Conservation (phyloP, 2,329 filamentous ascomycete genomes). For the Xylariaceae sp. region DNA sequence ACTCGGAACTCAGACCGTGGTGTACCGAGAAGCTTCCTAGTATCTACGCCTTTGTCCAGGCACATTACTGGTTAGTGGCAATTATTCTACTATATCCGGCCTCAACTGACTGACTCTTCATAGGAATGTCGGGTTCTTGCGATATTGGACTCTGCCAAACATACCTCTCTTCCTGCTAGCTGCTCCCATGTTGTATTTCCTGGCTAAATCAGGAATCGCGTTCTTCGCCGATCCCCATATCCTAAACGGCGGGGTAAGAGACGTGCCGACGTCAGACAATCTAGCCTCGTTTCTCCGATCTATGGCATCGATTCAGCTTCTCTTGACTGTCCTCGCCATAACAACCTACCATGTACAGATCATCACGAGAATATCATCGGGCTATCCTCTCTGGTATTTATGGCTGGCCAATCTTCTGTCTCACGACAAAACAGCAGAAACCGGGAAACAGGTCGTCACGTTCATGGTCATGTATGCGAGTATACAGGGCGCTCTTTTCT, state of each 20-base stretch:
- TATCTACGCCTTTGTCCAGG: slow-evolving; percentile 87
- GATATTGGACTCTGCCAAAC: slow-evolving; percentile 86
- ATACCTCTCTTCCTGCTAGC: slow-evolving; percentile 83
- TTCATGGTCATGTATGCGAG: slow-evolving; percentile 77
- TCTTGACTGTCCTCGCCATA: slow-evolving; percentile 65
- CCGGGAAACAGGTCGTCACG: slow-evolving; percentile 43
- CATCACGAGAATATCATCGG: slow-evolving; percentile 81
- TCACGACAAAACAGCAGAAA: slow-evolving; percentile 28
- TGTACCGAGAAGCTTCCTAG: slow-evolving; percentile 69
- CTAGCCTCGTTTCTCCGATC: slow-evolving; percentile 39
- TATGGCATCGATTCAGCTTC: slow-evolving; percentile 65
- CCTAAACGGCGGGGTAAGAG: background rate
- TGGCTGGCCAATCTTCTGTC: slow-evolving; percentile 56
- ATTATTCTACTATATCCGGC: slow-evolving; percentile 6
- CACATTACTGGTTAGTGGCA: slow-evolving; percentile 72
- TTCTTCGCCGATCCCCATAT: slow-evolving; percentile 23
- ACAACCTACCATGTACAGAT: slow-evolving; percentile 91
- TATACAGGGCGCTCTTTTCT: slow-evolving; percentile 78
- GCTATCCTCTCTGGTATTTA: slow-evolving; percentile 85
- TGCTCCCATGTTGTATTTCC: slow-evolving; percentile 64
- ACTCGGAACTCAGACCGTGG: slow-evolving; percentile 57
- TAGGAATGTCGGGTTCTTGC: slow-evolving; percentile 82
- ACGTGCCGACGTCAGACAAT: slow-evolving; percentile 1
- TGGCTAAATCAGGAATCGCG: slow-evolving; percentile 55
- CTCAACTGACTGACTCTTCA: slow-evolving; percentile 17